phyloP scores from a whole-genome alignment of 2,329 filamentous ascomycete genomes.

The Aspergillus glaucus region DNA sequence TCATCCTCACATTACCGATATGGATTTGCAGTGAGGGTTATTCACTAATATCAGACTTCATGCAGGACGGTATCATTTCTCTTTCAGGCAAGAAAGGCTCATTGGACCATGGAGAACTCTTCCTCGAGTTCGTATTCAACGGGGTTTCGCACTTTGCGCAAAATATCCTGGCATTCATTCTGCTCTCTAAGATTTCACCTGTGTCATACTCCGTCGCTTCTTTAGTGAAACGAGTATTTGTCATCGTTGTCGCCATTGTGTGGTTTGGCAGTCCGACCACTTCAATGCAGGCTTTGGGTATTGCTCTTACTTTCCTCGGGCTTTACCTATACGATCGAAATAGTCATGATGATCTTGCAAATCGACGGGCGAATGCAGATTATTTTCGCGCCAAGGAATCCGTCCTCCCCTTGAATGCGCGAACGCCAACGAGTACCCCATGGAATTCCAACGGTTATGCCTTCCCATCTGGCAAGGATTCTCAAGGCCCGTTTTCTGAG shows the following conservation, averaged over 20 bases:
- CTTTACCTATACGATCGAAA: slow-evolving; percentile 95
- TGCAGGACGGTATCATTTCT: slow-evolving; percentile 72
- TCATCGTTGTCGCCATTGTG: slow-evolving; percentile 87
- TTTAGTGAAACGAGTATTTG: slow-evolving; percentile 93
- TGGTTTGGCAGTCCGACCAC: slow-evolving; percentile 95
- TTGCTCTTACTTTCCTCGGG: slow-evolving; percentile 81
- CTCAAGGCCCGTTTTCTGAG: slow-evolving; percentile 15
- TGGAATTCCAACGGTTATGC: slow-evolving; percentile 33
- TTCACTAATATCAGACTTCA: slow-evolving; percentile 67
- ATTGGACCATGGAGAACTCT: slow-evolving; percentile 54
- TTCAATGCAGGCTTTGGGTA: slow-evolving; percentile 72
- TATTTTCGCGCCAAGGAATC: slow-evolving; percentile 59
- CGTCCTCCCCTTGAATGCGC: slow-evolving; percentile 59
- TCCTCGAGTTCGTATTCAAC: slow-evolving; percentile 92
- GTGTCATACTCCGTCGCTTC: slow-evolving; percentile 97
- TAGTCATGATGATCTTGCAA: slow-evolving; percentile 78
- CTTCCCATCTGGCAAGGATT: slow-evolving; percentile 22
- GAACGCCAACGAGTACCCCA: slow-evolving; percentile 26
- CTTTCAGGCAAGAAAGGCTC: slow-evolving; percentile 71
- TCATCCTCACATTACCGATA: slow-evolving; percentile 78
- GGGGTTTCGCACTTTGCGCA: slow-evolving; percentile 94
- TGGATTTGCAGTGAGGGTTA: slow-evolving; percentile 92
- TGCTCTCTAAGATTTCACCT: slow-evolving; percentile 87
- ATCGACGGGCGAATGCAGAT: slow-evolving; percentile 62
- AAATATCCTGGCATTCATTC: slow-evolving; percentile 88